These are phyloP conservation scores for Eimeria nieschulzi DNA, from an alignment of 169 alveolate species.

Conservation along the genomic window DNA sequence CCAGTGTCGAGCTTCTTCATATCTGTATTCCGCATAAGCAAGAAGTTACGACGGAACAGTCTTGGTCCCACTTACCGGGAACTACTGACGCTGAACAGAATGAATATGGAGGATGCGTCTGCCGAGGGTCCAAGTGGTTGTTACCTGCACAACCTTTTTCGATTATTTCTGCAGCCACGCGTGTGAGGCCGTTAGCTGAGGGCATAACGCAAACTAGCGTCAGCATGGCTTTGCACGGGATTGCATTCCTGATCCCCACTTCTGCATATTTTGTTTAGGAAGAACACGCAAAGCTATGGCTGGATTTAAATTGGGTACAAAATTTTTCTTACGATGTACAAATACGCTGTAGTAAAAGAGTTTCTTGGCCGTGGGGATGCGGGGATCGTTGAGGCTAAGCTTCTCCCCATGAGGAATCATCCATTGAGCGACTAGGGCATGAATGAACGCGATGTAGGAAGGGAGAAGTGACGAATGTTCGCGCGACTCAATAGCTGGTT, in stretches of 20 bases:
- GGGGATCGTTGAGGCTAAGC: slow-evolving; percentile 17
- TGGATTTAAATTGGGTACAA: not conserved
- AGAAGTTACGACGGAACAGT: not conserved
- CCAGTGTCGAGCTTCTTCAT: slow-evolving; percentile 31
- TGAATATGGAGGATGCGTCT: not conserved
- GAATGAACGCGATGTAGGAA: not conserved
- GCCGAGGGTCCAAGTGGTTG: not conserved
- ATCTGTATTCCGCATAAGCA: slow-evolving; percentile 10
- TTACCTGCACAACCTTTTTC: slow-evolving; percentile 5
- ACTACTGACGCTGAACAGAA: not conserved
- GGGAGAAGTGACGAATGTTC: not conserved
- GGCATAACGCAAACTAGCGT: not conserved
- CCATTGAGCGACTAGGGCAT: slow-evolving; percentile 52
- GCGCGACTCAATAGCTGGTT: not conserved
- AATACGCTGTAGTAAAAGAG: slow-evolving; percentile 44
- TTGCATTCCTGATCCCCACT: not conserved
- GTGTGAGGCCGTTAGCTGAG: slow-evolving; percentile 1
- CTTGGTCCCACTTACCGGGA: not conserved
- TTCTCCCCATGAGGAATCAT: slow-evolving; percentile 1
- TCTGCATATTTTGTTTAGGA: no score
- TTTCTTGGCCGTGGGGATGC: slow-evolving; percentile 57
- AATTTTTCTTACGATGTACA: slow-evolving; percentile 16
- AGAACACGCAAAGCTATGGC: not conserved
- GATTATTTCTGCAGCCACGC: not conserved
- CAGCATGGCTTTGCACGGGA: not conserved